Evolutionary conservation across 2,329 filamentous ascomycete species (phyloP).

Genomic region (Achaetomium macrosporum): DNA sequence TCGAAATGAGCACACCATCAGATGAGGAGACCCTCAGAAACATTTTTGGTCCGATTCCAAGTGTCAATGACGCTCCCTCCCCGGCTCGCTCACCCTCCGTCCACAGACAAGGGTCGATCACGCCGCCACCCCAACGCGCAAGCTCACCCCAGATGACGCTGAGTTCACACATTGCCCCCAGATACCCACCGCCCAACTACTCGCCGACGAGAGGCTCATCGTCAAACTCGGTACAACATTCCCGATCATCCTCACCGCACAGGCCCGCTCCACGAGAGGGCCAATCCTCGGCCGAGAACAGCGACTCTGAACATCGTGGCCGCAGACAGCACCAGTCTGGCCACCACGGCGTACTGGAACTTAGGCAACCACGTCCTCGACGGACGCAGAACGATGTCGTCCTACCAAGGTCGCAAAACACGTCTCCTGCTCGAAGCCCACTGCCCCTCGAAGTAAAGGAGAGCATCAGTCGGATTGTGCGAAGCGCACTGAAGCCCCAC

Average conservation of each 20-base stretch:
- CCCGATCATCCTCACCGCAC: slow-evolving; percentile 24
- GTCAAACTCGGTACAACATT: slow-evolving; percentile 36
- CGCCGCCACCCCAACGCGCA: slow-evolving; percentile 65
- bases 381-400: slow-evolving; percentile 39
- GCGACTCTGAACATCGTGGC: slow-evolving; percentile 25
- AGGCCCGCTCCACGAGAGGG: slow-evolving; percentile 20
- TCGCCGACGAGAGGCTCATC: slow-evolving; percentile 47
- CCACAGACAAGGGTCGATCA: slow-evolving; percentile 59
- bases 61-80: slow-evolving; percentile 44
- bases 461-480: slow-evolving; percentile 83
- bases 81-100: slow-evolving; percentile 60
- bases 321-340: slow-evolving; percentile 12
- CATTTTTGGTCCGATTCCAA: slow-evolving; percentile 34
- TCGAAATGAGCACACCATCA: slow-evolving; percentile 59
- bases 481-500: slow-evolving; percentile 71
- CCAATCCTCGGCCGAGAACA: slow-evolving; percentile 23
- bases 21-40: slow-evolving; percentile 49
- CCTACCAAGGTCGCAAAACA: slow-evolving; percentile 50
- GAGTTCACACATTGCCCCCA: slow-evolving; percentile 66
- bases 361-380: slow-evolving; percentile 48
- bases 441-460: slow-evolving; percentile 81
- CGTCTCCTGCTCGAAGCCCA: slow-evolving; percentile 58
- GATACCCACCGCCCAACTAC: slow-evolving; percentile 69
- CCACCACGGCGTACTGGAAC: slow-evolving; percentile 35
- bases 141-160: slow-evolving; percentile 61